phyloP scores from a whole-genome alignment of 176 grass and related monocot species.

The Canna indica region DNA sequence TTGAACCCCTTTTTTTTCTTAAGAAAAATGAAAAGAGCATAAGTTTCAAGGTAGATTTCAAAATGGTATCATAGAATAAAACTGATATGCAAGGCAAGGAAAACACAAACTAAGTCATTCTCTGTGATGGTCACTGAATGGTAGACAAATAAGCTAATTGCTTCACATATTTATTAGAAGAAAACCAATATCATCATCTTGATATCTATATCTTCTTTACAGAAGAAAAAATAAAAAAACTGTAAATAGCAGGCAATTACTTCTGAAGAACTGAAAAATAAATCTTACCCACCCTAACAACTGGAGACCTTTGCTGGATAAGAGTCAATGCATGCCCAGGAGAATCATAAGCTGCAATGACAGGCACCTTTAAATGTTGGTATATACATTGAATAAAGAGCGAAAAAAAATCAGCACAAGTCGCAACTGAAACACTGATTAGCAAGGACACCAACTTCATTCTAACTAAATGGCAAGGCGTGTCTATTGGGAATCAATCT shows the following conservation, averaged over 20 bases:
- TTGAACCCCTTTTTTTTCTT: too few relatives aligned
- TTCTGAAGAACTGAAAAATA: not conserved
- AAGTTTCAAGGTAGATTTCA: not conserved
- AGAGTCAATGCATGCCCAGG: constrained; percentile 39
- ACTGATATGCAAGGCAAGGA: too few relatives aligned
- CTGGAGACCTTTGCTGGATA: constrained; percentile 88
- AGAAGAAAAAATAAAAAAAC: not conserved
- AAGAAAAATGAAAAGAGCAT: not conserved
- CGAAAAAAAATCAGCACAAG: not conserved
- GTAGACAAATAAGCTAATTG: not conserved
- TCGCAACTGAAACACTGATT: not conserved
- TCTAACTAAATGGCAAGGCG: not conserved
- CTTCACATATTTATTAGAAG: not conserved
- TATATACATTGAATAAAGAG: not conserved
- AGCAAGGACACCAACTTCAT: not conserved
- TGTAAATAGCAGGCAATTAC: not conserved
- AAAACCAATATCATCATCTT: not conserved
- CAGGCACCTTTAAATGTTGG: constrained; percentile 6
- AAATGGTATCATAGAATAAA: not conserved
- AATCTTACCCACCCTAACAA: constrained; percentile 49
- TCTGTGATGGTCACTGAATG: too few relatives aligned
- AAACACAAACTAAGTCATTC: too few relatives aligned
- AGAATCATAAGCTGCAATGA: constrained; percentile 72
- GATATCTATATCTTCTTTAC: not conserved
- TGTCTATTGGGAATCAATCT: not conserved